Percentiles rank a stretch among this genome's conserved stretches.
Evolutionary conservation across 1,284 basidiomycete genomes (phyloP).

Genomic region (Pyrrhoderma noxium): DNA sequence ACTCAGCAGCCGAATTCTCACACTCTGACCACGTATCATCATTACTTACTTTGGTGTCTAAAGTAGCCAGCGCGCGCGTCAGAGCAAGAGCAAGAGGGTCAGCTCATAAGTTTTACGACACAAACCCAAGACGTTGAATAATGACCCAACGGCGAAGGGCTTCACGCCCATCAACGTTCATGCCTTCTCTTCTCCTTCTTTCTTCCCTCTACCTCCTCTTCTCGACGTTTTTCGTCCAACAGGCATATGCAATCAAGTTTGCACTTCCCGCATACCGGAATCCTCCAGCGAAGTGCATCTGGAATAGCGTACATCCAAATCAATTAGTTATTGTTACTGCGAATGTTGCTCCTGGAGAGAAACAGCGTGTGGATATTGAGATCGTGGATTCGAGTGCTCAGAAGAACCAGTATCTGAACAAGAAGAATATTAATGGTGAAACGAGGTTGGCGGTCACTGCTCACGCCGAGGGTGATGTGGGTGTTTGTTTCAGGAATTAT

Average conservation of each 20-base stretch:
- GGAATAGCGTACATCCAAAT: constrained; percentile 85
- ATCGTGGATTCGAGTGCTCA: constrained; percentile 86
- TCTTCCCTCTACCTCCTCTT: too few relatives aligned
- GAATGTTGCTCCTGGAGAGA: constrained; percentile 68
- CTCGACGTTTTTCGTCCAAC: too few relatives aligned
- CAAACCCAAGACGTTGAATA: too few relatives aligned
- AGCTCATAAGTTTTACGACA: too few relatives aligned
- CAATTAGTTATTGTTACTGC: constrained; percentile 92
- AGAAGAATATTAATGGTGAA: constrained; percentile 84
- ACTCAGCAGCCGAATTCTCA: too few relatives aligned
- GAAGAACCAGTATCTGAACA: constrained; percentile 88
- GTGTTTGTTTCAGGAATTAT: constrained; percentile 88
- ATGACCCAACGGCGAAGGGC: too few relatives aligned
- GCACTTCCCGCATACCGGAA: constrained; percentile 58
- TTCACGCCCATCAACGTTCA: too few relatives aligned
- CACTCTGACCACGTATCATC: too few relatives aligned
- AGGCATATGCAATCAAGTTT: constrained; percentile 72
- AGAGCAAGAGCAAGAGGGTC: too few relatives aligned
- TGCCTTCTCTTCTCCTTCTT: too few relatives aligned
- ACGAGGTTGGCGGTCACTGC: constrained; percentile 92
- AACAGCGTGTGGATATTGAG: constrained; percentile 86
- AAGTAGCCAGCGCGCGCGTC: too few relatives aligned
- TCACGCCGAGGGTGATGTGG: constrained; percentile 89
- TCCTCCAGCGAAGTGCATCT: constrained; percentile 79
- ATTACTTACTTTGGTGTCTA: too few relatives aligned